A percentile compares a stretch with the other conserved stretches of the same genome.
phyloP scores from a whole-genome alignment of 2,329 filamentous ascomycete species.

The Rhinocladiella similis region DNA sequence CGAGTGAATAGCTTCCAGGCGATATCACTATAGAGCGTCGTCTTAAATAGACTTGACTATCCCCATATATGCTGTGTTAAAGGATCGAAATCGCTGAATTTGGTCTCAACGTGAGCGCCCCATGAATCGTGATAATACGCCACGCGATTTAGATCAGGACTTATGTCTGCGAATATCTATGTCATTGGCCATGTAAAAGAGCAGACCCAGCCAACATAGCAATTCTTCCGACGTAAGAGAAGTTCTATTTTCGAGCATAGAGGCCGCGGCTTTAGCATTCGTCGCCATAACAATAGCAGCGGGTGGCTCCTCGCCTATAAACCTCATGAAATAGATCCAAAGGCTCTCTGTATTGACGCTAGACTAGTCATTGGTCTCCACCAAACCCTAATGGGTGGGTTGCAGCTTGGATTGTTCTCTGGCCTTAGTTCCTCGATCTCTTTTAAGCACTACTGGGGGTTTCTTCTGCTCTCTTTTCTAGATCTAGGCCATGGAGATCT shows the following conservation, averaged over 20 bases:
- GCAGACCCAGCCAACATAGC: neutral
- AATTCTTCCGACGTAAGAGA: neutral
- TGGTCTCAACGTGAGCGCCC: neutral
- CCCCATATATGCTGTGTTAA: neutral
- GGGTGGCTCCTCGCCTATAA: neutral
- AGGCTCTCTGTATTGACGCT: neutral
- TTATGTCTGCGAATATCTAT: neutral
- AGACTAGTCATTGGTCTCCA: no score
- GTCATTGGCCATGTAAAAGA: conserved; percentile 3
- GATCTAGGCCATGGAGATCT: no score
- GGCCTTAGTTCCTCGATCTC: no score
- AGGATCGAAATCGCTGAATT: conserved; percentile 4
- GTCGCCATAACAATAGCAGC: neutral
- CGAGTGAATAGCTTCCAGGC: no score
- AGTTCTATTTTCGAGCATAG: neutral
- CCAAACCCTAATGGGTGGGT: no score
- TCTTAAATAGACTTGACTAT: neutral
- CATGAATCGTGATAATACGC: neutral
- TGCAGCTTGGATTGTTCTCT: no score
- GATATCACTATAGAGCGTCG: no score
- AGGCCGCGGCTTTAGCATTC: neutral
- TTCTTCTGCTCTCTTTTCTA: no score
- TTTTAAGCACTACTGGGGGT: no score
- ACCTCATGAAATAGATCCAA: neutral
- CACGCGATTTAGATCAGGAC: neutral